Evolutionary conservation across 1,139 yeast genomes (phyloP), one percentile per base, ranked within the genome.

Genomic region (Saccharomycopsis hybrid): DNA sequence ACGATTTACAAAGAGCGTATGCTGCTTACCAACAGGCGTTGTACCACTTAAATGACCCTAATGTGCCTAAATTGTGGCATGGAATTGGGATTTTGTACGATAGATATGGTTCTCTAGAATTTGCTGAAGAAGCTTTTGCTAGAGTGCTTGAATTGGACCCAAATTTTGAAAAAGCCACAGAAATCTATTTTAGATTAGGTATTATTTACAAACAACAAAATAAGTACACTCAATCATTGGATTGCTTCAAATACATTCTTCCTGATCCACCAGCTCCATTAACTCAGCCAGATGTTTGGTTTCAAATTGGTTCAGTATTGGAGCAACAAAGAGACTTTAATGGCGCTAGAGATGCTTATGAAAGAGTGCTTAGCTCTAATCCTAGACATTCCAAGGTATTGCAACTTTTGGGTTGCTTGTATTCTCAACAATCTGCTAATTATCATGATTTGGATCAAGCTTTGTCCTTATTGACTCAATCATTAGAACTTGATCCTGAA

Each of bases 211-310:
- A 90, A 68, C 96, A 90, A 66, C 97, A 90, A 67, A 85, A 85
- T 48, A 90, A 90, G 67, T 76, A 86, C 64, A 78, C 81, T 53
- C 86, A 84, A 62, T 95, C 96, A 3, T 73, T 92, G 55, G 97
- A 89, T 65, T 92, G 97, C 65, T 92, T 92, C 74, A 85, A 88
- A 64, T 92, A 90, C 66, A 92, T 92, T 57, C 70, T 92, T 58
- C 76, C 82, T 52, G 85, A 83, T 65, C 98, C 98, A 1, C 98
- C 98, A 1, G 85, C 87, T 50, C 98, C 98, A 1, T 72, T 92
- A 58, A 90, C 97, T 43, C 96, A 89, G 64, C 90, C 96, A 45
- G 98, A 92, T 64, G 95, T 92, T 51, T 92, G 97, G 97, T 92
- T 92, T 71, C 98, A 92, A 68, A 85, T 92, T 58, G 98, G 98